These are phyloP conservation scores for Wickerhamiella infanticola DNA, from an alignment of 1,139 yeast genomes.

Conservation along the genomic window DNA sequence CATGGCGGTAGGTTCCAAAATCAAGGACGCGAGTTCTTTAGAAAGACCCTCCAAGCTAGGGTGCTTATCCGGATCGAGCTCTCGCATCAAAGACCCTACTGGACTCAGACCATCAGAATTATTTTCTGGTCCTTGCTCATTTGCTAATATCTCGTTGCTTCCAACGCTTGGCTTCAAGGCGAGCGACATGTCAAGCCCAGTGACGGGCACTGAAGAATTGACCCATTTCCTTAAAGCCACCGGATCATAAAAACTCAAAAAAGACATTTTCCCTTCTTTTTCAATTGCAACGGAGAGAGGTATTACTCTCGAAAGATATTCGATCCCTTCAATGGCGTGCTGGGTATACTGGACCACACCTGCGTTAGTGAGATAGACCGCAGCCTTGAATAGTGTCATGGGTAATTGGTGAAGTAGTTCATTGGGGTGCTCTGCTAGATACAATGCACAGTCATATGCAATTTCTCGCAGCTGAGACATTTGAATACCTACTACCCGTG, in stretches of 20 bases:
- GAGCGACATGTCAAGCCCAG: background rate
- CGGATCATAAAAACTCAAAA: slow-evolving; percentile 1
- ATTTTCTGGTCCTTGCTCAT: background rate
- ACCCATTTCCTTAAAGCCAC: slow-evolving; percentile 1
- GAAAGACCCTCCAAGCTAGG: background rate
- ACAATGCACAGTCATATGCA: background rate
- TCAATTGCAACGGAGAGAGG: slow-evolving; percentile 3
- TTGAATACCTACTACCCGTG: slow-evolving; percentile 2
- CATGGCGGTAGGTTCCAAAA: background rate
- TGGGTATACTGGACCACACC: background rate
- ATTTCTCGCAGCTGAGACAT: slow-evolving; percentile 4
- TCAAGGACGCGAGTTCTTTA: background rate
- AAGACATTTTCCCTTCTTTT: background rate
- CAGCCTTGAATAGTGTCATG: background rate
- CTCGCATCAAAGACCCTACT: background rate
- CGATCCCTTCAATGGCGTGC: background rate
- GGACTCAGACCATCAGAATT: background rate
- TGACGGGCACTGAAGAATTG: too few species aligned
- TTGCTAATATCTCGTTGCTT: background rate
- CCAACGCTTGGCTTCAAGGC: background rate
- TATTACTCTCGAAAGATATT: background rate
- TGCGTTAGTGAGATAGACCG: background rate
- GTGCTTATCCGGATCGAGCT: background rate
- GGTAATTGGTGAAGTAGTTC: background rate
- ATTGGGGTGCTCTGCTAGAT: background rate